Base-by-base conservation (phyloP, 1,139 yeast species). In the Candida tropicalis region DNA sequence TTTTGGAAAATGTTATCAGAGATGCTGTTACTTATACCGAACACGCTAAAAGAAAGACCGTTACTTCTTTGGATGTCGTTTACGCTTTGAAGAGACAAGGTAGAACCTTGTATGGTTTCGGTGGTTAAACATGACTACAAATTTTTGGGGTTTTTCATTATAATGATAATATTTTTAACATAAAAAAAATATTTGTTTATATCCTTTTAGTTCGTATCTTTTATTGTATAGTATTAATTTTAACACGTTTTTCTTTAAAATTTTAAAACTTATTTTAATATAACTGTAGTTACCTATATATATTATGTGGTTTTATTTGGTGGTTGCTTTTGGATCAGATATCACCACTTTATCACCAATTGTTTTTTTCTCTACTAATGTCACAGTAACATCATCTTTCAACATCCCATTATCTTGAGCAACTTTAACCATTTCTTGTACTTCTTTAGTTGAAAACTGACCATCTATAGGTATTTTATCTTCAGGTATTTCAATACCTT, bases 21-120 rank as follows among this genome's bases (percentile, higher is more conserved):
- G 98, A 93, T 66, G 98, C 98, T 63, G 97, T 93, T 63, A 90
- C 97, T 63, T 93, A 93, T 81, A 93, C 99, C 61, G 98, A 93
- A 79, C 98, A 93, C 84, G 98, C 98, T 66, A 93, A 93, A 95
- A 90, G 99, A 85, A 93, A 93, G 90, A 93, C 99, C 58, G 99
- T 93, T 63, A 93, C 99, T 60, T 90, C 98, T 54, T 82, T 93
- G 68, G 99, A 93, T 72, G 99, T 93, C 58, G 98, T 93, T 65
- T 93, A 93, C 75, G 99, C 99, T 63, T 87, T 93, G 78, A 93
- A 93, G 95, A 90, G 99, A 86, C 98, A 93, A 81, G 99, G 99
- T 72, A 89, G 98, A 81, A 93, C 99, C 80, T 87, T 93, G 77
- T 93, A 93, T 74, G 99, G 99, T 89, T 93, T 93, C 87, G 98